Conservation (phyloP, 2,329 filamentous ascomycete species). For the Botryotinia narcissicola region DNA sequence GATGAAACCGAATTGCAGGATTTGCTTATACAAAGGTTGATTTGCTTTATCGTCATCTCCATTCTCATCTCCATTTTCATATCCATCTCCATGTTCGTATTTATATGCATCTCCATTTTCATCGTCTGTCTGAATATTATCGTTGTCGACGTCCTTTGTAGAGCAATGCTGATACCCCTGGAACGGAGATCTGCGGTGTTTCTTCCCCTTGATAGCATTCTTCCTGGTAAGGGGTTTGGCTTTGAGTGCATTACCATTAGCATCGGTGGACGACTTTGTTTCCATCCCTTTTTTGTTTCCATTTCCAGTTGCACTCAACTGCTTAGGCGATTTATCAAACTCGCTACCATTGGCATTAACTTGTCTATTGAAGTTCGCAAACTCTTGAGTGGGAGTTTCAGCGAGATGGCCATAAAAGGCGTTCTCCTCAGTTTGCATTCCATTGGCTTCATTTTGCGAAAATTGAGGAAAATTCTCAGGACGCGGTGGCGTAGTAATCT, state of each 20-base stretch:
- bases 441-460: neutral
- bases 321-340: neutral
- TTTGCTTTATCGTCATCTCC: neutral
- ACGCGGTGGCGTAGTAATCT: neutral
- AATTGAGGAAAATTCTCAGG: neutral
- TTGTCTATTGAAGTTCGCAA: neutral
- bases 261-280: neutral
- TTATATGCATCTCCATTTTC: neutral
- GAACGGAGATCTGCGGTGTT: neutral
- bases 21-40: neutral
- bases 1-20: accelerated
- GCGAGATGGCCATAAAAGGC: neutral
- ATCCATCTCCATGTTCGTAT: neutral
- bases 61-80: neutral
- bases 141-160: neutral
- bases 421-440: neutral
- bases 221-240: accelerated
- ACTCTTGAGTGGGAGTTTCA: neutral
- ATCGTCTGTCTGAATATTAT: neutral
- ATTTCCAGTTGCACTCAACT: neutral
- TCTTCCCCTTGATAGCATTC: neutral
- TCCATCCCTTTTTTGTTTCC: neutral
- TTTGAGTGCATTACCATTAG: neutral
- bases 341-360: neutral
- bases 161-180: neutral